phyloP scores from a whole-genome alignment of 1,284 basidiomycete genomes.

The Melampsora americana region DNA sequence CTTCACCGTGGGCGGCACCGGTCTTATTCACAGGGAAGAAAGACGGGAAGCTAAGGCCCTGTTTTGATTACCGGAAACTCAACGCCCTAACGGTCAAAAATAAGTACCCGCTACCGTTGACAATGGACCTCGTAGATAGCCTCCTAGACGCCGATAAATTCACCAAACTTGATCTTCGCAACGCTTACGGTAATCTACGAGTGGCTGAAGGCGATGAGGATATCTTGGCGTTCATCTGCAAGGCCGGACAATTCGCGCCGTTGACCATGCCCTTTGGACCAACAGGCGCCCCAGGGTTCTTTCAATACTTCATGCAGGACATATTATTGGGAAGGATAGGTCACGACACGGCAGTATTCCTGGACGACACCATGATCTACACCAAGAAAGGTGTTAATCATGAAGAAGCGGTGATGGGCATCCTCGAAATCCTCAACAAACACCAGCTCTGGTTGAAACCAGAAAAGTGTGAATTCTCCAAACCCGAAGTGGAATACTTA shows the following conservation, averaged over 20 bases:
- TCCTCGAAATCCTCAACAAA: too few species aligned
- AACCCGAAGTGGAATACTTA: too few species aligned
- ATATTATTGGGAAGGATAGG: too few species aligned
- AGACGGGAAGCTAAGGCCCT: neutral
- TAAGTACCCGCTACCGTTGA: neutral
- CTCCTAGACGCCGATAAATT: neutral
- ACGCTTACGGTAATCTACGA: neutral
- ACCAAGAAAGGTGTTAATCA: too few species aligned
- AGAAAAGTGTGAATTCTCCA: too few species aligned
- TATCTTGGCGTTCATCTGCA: neutral
- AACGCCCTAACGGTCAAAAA: neutral
- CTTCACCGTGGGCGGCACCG: too few species aligned
- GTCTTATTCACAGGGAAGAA: too few species aligned
- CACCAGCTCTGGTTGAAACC: too few species aligned
- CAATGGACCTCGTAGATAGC: too few species aligned
- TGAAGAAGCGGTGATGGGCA: too few species aligned
- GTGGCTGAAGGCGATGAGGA: neutral
- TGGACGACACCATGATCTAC: too few species aligned
- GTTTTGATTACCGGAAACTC: neutral
- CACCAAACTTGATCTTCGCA: constrained; percentile 9
- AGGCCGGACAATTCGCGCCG: neutral
- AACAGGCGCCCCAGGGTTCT: constrained; percentile 39
- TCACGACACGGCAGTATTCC: too few species aligned
- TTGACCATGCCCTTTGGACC: constrained; percentile 41
- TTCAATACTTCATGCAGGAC: constrained; percentile 43